A percentile compares a stretch with the other conserved stretches of the same genome.
These are phyloP conservation scores for Tetrahymena malaccensis DNA, from an alignment of 73 alveolate species.

Conservation along the genomic window DNA sequence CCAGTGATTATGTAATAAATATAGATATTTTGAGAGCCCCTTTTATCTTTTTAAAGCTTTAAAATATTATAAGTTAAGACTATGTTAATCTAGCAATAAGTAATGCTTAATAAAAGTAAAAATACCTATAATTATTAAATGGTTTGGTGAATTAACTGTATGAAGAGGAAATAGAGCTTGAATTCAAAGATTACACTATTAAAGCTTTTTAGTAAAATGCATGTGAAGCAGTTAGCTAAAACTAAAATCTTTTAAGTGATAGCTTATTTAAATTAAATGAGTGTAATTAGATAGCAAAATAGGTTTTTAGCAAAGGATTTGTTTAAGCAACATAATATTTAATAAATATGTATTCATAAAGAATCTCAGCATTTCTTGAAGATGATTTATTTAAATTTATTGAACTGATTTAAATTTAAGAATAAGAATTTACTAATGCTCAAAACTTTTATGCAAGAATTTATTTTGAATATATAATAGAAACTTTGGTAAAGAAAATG, in stretches of 20 bases:
- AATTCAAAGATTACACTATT: not conserved
- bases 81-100: not conserved
- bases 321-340: not conserved
- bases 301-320: not conserved
- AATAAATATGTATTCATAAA: not conserved
- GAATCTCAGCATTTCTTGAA: not conserved
- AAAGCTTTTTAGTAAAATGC: not conserved
- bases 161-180: not conserved
- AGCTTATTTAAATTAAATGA: not conserved
- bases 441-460: not conserved
- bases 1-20: not conserved
- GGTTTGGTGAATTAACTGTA: not conserved
- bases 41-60: not conserved
- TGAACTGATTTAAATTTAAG: not conserved
- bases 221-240: not conserved
- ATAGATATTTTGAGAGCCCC: not conserved
- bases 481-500: too few species aligned
- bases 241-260: not conserved
- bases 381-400: not conserved
- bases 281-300: not conserved
- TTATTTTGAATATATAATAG: not conserved
- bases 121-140: too few species aligned
- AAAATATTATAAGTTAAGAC: not conserved
- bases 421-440: not conserved
- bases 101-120: not conserved